phyloP scores from a whole-genome alignment of 768 basidiomycete genomes.

The Lactarius vividus region DNA sequence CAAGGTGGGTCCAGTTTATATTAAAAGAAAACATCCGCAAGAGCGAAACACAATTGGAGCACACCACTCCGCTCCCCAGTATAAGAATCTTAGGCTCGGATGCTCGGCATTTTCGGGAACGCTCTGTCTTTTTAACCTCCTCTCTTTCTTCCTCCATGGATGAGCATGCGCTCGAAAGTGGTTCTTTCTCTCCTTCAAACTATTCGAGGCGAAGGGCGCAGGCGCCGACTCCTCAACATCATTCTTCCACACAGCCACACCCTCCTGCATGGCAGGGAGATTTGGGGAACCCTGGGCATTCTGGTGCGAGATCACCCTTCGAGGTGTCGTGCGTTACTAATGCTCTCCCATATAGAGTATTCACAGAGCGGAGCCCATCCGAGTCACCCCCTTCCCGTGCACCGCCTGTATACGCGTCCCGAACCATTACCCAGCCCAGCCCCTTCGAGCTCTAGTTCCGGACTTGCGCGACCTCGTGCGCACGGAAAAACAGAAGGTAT shows the following conservation, averaged over 20 bases:
- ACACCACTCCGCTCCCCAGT: not conserved
- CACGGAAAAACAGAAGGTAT: slow-evolving; percentile 22
- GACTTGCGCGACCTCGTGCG: slow-evolving; percentile 1
- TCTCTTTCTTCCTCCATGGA: slow-evolving; percentile 21
- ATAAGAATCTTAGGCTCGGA: slow-evolving; percentile 16
- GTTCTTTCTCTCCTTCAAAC: slow-evolving; percentile 9
- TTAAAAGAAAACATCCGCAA: slow-evolving; percentile 12
- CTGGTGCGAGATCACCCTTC: slow-evolving; percentile 9
- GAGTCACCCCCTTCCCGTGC: not conserved
- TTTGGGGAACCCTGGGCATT: not conserved
- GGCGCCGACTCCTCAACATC: slow-evolving; percentile 9
- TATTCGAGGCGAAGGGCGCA: slow-evolving; percentile 15
- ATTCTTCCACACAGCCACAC: not conserved
- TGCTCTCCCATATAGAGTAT: not conserved
- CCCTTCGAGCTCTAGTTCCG: slow-evolving; percentile 16
- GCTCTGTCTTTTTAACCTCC: slow-evolving; percentile 10
- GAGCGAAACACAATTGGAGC: not conserved
- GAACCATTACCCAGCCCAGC: slow-evolving; percentile 11
- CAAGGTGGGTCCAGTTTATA: slow-evolving; percentile 12
- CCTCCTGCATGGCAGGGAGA: not conserved
- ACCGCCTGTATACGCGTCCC: not conserved
- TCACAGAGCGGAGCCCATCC: not conserved
- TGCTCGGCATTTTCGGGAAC: slow-evolving; percentile 15
- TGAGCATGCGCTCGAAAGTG: slow-evolving; percentile 14
- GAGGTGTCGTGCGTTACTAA: not conserved